Evolutionary conservation across 768 basidiomycete genomes (phyloP).

Genomic region (Pholiota microspora): DNA sequence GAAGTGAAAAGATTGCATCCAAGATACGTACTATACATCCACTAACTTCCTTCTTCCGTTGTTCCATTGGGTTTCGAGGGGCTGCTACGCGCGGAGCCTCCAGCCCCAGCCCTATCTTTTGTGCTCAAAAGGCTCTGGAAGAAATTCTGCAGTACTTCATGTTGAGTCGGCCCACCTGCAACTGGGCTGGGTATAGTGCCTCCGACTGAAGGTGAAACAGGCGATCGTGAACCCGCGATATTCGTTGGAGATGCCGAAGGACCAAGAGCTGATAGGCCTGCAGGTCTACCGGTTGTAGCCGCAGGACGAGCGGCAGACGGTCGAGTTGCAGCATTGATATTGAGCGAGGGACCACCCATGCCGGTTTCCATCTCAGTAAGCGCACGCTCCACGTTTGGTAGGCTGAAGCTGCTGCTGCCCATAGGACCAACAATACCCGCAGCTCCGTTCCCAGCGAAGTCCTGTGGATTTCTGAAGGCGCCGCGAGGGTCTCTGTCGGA

Average conservation of each 20-base stretch:
- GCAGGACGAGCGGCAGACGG: conserved; percentile 13
- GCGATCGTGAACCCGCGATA: conserved; percentile 29
- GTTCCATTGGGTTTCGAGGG: conserved; percentile 23
- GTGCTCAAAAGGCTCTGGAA: conserved; percentile 79
- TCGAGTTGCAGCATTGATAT: conserved; percentile 22
- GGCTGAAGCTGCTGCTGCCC: conserved; percentile 78
- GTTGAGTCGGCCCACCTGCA: conserved; percentile 59
- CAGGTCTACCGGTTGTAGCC: conserved; percentile 31
- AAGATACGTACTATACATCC: not conserved
- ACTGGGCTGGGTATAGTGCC: conserved; percentile 23
- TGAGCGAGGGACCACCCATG: conserved; percentile 25
- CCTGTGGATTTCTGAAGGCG: conserved; percentile 78
- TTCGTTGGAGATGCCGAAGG: conserved; percentile 28
- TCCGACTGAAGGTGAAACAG: conserved; percentile 36
- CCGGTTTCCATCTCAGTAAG: conserved; percentile 85
- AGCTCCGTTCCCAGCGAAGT: conserved; percentile 47
- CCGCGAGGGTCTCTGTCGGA: conserved; percentile 87
- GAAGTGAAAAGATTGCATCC: conserved; percentile 8
- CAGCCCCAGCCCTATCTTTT: conserved; percentile 49
- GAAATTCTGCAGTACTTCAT: conserved; percentile 85
- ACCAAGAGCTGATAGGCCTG: conserved; percentile 39
- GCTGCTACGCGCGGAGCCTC: conserved; percentile 17
- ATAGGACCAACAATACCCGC: conserved; percentile 92
- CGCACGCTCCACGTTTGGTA: conserved; percentile 87
- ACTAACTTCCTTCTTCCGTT: conserved; percentile 37